Conservation (phyloP, 2,329 filamentous ascomycete species). For the Didymosphaeria variabile region DNA sequence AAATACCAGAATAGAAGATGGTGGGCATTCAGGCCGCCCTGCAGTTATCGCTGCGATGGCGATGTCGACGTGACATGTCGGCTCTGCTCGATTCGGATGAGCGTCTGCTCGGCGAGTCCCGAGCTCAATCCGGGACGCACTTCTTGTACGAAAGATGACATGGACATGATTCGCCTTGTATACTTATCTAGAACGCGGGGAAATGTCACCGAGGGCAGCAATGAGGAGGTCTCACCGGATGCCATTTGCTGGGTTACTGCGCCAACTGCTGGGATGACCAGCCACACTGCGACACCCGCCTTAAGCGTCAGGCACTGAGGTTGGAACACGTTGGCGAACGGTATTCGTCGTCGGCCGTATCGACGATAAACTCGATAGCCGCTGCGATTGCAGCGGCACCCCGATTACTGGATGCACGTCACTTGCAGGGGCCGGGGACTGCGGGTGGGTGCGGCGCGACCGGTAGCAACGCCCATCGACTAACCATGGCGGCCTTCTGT, state of each 20-base stretch:
- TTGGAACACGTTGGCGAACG: constrained; percentile 41
- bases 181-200: not conserved
- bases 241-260: not conserved
- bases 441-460: constrained; percentile 19
- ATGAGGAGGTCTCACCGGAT: not conserved
- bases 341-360: constrained; percentile 36
- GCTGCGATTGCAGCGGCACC: constrained; percentile 32
- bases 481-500: constrained; percentile 12
- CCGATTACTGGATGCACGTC: constrained; percentile 39
- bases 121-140: not conserved
- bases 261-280: not conserved
- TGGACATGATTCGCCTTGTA: not conserved
- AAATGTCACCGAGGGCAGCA: not conserved
- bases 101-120: constrained; percentile 3
- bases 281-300: not conserved
- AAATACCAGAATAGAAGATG: not conserved
- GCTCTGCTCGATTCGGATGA: constrained; percentile 17
- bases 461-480: constrained; percentile 17
- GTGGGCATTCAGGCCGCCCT: not conserved
- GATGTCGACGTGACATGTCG: constrained; percentile 12
- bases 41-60: not conserved
- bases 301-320: constrained; percentile 24
- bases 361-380: constrained; percentile 38
- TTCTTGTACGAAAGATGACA: not conserved
- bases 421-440: constrained; percentile 25